These are phyloP conservation scores for Lablab purpureus DNA, from an alignment of 306 rosid species.

Conservation along the genomic window DNA sequence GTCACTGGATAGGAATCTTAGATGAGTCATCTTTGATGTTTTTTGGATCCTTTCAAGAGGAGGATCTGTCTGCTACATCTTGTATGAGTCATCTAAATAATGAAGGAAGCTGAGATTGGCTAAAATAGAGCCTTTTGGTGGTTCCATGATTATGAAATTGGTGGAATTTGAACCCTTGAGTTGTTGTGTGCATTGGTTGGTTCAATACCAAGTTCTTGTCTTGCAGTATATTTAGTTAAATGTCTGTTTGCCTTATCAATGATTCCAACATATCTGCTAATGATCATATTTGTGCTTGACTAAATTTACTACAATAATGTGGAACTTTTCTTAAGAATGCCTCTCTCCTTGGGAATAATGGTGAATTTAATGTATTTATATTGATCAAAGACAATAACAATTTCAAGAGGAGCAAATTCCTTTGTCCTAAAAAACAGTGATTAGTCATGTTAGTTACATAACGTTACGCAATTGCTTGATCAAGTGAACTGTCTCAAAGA, in stretches of 20 bases:
- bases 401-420: not conserved
- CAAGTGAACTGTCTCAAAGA: not conserved
- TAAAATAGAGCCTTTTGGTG: not conserved
- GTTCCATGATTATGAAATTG: not conserved
- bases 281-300: not conserved
- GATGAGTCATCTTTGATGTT: not conserved
- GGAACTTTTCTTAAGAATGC: not conserved
- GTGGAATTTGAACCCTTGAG: not conserved
- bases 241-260: not conserved
- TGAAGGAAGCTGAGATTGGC: not conserved
- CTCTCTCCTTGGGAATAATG: not conserved
- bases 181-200: not conserved
- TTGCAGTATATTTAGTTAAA: not conserved
- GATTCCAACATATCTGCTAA: not conserved
- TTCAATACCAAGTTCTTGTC: not conserved
- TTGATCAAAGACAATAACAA: constrained; percentile 10
- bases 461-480: not conserved
- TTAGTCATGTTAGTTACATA: not conserved
- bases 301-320: not conserved
- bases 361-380: not conserved
- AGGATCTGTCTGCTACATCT: not conserved
- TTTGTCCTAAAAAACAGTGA: not conserved
- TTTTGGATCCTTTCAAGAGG: not conserved
- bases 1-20: not conserved
- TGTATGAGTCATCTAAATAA: not conserved